Evolutionary conservation across 2,329 filamentous ascomycete genomes (phyloP), one percentile per base, ranked within the genome.

Genomic region (Ophiostoma perfectum): DNA sequence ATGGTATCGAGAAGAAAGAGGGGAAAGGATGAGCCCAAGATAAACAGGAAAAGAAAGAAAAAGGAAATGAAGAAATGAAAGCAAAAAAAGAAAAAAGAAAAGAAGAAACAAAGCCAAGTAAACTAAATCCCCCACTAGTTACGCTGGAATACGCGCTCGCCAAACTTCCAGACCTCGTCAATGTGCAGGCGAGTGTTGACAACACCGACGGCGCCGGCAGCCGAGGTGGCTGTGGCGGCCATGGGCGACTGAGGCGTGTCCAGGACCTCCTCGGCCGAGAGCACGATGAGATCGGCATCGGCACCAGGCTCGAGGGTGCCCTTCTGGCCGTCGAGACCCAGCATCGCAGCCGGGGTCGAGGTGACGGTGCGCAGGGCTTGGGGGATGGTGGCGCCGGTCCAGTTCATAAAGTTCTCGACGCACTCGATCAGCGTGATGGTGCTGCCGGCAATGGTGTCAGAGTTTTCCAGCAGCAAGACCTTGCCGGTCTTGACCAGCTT

Each of bases 81-180:
- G n/a, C 39, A 11, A 66, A 39, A 14, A 16, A n/a, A 39, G 45
- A 58, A 18, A 18, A 49, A 44, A n/a, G 18, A 12, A 6, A 58
- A 52, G 18, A 64, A 42, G 18, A 27, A 27, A 1, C 4, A 49
- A 4, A n/a, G 9, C 6, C 42, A 18, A 27, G 27, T 27, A 27
- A 27, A 27, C 27, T 27, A 27, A 47, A 47, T 5, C 3, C 3
- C n/a, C 18, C n/a, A 18, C 18, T 64, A 64, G 9, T 27, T 41
- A 27, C 68, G 67, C 65, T 71, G 45, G 67, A 72, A 68, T 2
- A 89, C 82, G 72, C 81, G 80, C 47, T 78, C 78, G 5, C 90
- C 90, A 80, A 92, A 92, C 78, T 93, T 93, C 90, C 90, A 93
- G 27, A 92, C 90, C 77, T 91, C 85, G 70, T 91, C 88, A n/a